phyloP scores from a whole-genome alignment of 1,284 basidiomycete species.

The Tylopilus microsporus region DNA sequence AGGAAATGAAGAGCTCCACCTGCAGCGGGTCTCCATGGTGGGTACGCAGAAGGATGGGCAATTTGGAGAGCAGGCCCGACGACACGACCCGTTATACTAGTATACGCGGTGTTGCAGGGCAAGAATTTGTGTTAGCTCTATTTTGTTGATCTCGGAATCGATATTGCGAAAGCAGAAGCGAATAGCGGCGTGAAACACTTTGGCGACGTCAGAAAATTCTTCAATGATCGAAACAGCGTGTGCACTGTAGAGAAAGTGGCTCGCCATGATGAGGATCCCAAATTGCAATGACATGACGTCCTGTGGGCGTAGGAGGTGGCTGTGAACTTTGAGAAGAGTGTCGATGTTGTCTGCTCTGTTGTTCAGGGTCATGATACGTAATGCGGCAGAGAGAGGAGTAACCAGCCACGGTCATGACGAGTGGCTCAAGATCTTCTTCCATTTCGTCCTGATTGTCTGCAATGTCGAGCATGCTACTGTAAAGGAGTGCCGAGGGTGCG shows the following conservation, averaged over 20 bases:
- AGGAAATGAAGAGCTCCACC: background rate
- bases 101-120: slow-evolving; percentile 19
- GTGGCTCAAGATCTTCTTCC: slow-evolving; percentile 34
- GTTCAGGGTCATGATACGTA: slow-evolving; percentile 46
- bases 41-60: background rate
- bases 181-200: slow-evolving; percentile 40
- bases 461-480: slow-evolving; percentile 39
- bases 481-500: slow-evolving; percentile 46
- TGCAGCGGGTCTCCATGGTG: background rate
- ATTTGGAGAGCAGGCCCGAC: background rate
- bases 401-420: slow-evolving; percentile 40
- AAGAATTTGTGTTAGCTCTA: slow-evolving; percentile 44
- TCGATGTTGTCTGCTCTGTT: slow-evolving; percentile 34
- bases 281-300: slow-evolving; percentile 45
- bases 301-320: slow-evolving; percentile 53
- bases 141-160: slow-evolving; percentile 35
- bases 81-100: background rate
- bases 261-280: slow-evolving; percentile 40
- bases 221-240: slow-evolving; percentile 44
- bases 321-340: slow-evolving; percentile 41
- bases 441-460: slow-evolving; percentile 30
- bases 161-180: slow-evolving; percentile 45
- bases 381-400: slow-evolving; percentile 48
- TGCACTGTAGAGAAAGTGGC: slow-evolving; percentile 26
- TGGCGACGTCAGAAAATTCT: slow-evolving; percentile 42